phyloP scores from a whole-genome alignment of 2,329 filamentous ascomycete species.

The Aspergillus caelatus region DNA sequence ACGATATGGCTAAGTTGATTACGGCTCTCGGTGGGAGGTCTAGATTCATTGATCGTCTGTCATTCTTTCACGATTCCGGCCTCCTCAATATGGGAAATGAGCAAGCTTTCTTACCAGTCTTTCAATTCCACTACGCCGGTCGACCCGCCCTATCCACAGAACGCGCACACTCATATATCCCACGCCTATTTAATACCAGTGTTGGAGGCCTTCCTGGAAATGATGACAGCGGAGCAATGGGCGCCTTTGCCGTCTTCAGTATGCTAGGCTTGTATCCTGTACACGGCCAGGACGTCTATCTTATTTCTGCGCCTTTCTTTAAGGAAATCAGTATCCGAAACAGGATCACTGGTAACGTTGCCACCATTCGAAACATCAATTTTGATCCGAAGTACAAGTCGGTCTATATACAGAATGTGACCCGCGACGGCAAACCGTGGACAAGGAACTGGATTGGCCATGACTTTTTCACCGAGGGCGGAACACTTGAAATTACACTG shows the following conservation, averaged over 20 bases:
- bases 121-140: slow-evolving; percentile 71
- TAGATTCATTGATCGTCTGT: slow-evolving; percentile 60
- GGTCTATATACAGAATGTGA: slow-evolving; percentile 69
- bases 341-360: slow-evolving; percentile 61
- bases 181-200: slow-evolving; percentile 62
- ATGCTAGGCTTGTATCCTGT: slow-evolving; percentile 75
- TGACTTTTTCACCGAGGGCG: slow-evolving; percentile 67
- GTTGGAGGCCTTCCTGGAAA: slow-evolving; percentile 68
- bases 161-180: slow-evolving; percentile 67
- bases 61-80: slow-evolving; percentile 66
- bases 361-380: slow-evolving; percentile 62
- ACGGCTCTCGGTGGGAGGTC: slow-evolving; percentile 60
- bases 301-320: slow-evolving; percentile 72
- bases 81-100: slow-evolving; percentile 70
- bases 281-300: slow-evolving; percentile 69
- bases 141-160: slow-evolving; percentile 57
- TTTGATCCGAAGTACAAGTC: slow-evolving; percentile 62
- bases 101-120: slow-evolving; percentile 65
- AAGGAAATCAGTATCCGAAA: slow-evolving; percentile 61
- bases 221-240: slow-evolving; percentile 72
- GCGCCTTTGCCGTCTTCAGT: slow-evolving; percentile 64
- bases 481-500: slow-evolving; percentile 64
- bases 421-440: slow-evolving; percentile 62
- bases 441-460: slow-evolving; percentile 71
- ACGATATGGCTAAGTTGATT: slow-evolving; percentile 59